Conservation (phyloP, 1,284 basidiomycete species). For the Sphaerobolus stellatus region DNA sequence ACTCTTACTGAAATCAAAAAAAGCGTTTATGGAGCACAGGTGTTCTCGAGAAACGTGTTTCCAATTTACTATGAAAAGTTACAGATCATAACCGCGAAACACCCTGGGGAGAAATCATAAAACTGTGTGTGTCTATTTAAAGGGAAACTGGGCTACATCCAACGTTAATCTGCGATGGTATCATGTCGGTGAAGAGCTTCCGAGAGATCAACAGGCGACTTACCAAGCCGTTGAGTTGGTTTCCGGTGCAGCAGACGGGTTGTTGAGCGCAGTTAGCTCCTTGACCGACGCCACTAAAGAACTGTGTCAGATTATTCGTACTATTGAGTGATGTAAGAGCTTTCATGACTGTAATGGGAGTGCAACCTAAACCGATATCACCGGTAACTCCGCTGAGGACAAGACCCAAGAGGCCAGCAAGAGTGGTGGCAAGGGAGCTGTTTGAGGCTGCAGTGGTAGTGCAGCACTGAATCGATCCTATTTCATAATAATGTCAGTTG, state of each 20-base stretch:
- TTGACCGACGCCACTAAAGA: neutral
- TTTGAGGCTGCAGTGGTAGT: neutral
- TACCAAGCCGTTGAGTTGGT: constrained; percentile 4
- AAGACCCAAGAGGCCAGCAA: neutral
- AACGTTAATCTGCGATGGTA: too few species aligned
- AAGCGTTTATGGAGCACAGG: too few species aligned
- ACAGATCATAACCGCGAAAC: too few species aligned
- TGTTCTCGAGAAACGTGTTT: too few species aligned
- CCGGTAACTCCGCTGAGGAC: neutral
- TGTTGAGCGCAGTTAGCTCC: neutral
- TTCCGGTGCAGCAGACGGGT: constrained; percentile 5
- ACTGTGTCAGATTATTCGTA: neutral
- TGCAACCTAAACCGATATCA: neutral
- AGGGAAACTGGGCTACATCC: too few species aligned
- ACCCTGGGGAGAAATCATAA: too few species aligned
- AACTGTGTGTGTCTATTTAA: too few species aligned
- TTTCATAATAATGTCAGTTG: neutral
- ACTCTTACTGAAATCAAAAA: too few species aligned
- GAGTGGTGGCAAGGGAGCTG: neutral
- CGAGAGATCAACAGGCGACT: too few species aligned
- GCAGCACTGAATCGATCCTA: neutral
- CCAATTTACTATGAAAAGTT: too few species aligned
- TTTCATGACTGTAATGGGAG: neutral
- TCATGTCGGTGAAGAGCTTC: too few species aligned
- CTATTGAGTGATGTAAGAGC: neutral